Evolutionary conservation across 2,329 filamentous ascomycete genomes (phyloP), one percentile per base, ranked within the genome.

Genomic region (Fusarium staphyleae): DNA sequence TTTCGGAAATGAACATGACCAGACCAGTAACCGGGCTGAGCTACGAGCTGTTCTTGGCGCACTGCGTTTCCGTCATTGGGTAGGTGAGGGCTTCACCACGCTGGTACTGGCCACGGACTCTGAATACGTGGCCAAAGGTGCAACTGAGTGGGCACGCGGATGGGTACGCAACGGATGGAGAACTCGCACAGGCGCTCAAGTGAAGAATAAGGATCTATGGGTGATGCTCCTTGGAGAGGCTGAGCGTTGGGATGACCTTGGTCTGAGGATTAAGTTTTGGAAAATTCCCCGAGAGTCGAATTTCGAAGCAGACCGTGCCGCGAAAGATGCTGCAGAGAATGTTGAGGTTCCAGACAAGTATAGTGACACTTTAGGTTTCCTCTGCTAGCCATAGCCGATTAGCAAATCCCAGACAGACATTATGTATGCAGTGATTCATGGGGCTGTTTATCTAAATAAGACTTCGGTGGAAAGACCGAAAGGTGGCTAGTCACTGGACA

Each of bases 171-270:
- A 77, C 15, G 73, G 67, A 4, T 86, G 81, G 80, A 72, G 28
- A 52, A 78, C 70, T 4, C 50, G 42, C 1, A 52, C 48, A 1
- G 67, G 71, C 0, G 57, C 15, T 1, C 55, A 62, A 1, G 77
- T 83, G 29, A 77, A 78, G 66, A 84, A 84, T 55, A 70, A 66
- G 55, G 81, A 85, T 61, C 60, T 84, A 11, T 85, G 83, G 80
- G 69, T 82, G 66, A 55, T 67, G 29, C 66, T 84, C 7, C 67
- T 82, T 5, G 72, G 70, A 0, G 72, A 77, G 46, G 55, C 75
- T 2, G 74, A 78, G 59, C 47, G 53, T 15, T 56, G 37, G 10
- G n/a, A 68, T 3, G 63, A 64, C 0, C 0, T 32, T 0, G 74
- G 75, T 0, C 29, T 79, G 19, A 51, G 60, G 4, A 67, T 83